Evolutionary conservation across 225 moss, liverwort and hornwort genomes (phyloP), one percentile per base, ranked within the genome.

Genomic region (Marchantia paleacea): DNA sequence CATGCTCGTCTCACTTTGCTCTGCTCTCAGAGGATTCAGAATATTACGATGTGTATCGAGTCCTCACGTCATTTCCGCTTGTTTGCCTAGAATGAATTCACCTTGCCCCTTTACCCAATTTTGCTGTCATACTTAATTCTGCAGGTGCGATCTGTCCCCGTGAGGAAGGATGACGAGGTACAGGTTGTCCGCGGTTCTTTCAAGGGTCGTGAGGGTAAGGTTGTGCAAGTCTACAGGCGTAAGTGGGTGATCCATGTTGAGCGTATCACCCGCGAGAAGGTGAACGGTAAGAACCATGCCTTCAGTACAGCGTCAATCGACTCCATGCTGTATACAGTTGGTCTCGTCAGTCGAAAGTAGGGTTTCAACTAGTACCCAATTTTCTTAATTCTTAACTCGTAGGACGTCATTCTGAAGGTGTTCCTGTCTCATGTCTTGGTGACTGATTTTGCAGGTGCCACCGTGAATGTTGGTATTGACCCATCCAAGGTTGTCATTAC

Each of bases 401-500:
- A 39, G 2, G 39, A 39, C 5, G 39, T 39, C 2, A 67, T 29
- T 67, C n/a, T 67, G 0, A 2, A 11, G 29, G 11, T 30, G 13
- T 67, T 26, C 31, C 69, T 28, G 5, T 47, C 13, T 51, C 12
- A 51, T 51, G 6, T 51, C 10, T 18, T 73, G 73, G 3, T 48
- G 3, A 22, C 1, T 3, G 14, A 31, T 68, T 31, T 31, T 1
- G 81, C 81, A 93, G 93, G 96, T 82, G 90, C 92, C 7, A 96
- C 94, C 47, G 94, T 96, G 25, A 91, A 94, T 80, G 94, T 94
- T 12, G 94, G 94, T 15, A 96, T 96, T 52, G 94, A 96, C 81
- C 87, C 94, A 18, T 94, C 92, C 10, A 96, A 96, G 89, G 94
- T 94, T 54, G 91, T 96, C 73, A 91, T 96, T 53, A 96, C 94